Evolutionary conservation across 2,329 filamentous ascomycete genomes (phyloP).

Genomic region (Pseudopyricularia cyperi): DNA sequence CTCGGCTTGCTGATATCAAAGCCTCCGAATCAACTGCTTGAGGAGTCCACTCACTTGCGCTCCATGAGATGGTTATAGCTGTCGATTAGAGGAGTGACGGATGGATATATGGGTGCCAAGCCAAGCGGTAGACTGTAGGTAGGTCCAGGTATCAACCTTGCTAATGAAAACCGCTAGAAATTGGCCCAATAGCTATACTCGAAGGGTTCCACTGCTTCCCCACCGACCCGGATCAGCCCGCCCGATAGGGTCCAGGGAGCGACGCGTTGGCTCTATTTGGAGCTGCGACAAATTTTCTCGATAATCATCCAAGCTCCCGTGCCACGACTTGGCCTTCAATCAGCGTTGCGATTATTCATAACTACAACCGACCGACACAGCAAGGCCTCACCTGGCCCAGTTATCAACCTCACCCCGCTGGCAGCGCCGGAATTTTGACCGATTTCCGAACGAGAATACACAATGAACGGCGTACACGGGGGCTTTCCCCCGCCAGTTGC

Average conservation of each 20-base stretch:
- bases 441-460: background rate
- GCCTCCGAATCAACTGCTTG: no score
- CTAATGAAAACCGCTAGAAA: no score
- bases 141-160: no score
- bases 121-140: no score
- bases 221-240: background rate
- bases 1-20: no score
- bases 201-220: background rate
- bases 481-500: constrained; percentile 1
- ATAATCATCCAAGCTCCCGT: background rate
- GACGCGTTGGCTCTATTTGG: background rate
- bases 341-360: background rate
- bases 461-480: background rate
- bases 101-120: no score
- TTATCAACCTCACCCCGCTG: background rate
- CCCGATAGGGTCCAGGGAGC: background rate
- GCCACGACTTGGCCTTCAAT: background rate
- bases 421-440: background rate
- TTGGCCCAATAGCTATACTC: background rate
- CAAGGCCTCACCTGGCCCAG: background rate
- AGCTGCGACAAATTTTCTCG: background rate
- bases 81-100: no score
- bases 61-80: no score
- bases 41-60: no score
- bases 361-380: background rate